Evolutionary conservation across 768 basidiomycete genomes (phyloP).

Genomic region (Tricholoma furcatifolium): DNA sequence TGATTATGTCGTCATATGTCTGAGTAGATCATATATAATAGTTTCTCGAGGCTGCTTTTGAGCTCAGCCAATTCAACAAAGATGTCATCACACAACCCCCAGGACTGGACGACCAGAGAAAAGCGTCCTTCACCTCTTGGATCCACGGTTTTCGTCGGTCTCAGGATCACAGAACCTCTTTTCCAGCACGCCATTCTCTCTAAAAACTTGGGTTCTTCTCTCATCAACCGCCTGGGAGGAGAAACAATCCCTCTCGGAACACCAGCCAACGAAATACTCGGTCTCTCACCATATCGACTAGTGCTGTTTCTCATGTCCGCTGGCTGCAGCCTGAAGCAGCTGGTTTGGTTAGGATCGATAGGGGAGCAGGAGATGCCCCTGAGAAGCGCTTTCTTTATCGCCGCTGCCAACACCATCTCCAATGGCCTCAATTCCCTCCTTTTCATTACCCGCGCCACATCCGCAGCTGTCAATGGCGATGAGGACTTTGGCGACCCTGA

Average conservation of each 20-base stretch:
- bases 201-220: conserved; percentile 7
- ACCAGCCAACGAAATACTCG: conserved; percentile 1
- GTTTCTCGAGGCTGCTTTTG: too few species aligned
- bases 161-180: conserved; percentile 10
- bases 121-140: conserved; percentile 11
- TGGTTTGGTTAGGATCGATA: conserved; percentile 9
- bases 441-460: conserved; percentile 16
- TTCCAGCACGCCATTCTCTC: conserved; percentile 9
- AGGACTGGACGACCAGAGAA: conserved; percentile 8
- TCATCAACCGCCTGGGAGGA: conserved; percentile 7
- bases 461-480: conserved; percentile 3
- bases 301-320: conserved; percentile 12
- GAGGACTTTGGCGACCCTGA: conserved; percentile 12
- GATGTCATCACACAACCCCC: neutral
- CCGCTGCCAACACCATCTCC: conserved; percentile 13
- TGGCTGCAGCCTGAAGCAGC: conserved; percentile 8
- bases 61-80: neutral
- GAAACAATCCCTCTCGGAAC: conserved; percentile 1
- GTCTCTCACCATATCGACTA: conserved; percentile 11
- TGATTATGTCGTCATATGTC: too few species aligned
- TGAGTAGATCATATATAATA: neutral
- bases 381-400: conserved; percentile 6
- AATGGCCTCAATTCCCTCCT: conserved; percentile 21
- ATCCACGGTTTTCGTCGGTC: conserved; percentile 11
- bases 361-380: conserved; percentile 10